Base-by-base conservation (phyloP, 2,329 filamentous ascomycete genomes). In the Claviceps sp. region DNA sequence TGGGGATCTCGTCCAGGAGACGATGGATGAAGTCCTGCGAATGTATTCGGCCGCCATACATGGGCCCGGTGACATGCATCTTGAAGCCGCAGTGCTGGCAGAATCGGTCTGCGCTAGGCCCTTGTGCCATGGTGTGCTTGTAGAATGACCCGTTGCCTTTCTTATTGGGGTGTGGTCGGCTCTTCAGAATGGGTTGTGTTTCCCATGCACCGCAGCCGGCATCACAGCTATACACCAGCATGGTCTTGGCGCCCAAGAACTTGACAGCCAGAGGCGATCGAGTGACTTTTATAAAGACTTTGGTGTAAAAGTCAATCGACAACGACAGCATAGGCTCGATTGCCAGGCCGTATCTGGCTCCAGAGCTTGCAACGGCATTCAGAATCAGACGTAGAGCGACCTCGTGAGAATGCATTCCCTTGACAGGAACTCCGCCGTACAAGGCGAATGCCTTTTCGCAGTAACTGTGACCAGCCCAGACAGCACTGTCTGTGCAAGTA, bases 391-490 rank as follows among this genome's bases (percentile, higher is more conserved):
- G 85, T 50, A 98, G 68, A 1, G 91, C 93, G 36, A 80, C 89
- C 69, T 98, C 93, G 60, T 98, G 93, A 24, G 85, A 91, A 62
- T 89, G 84, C 48, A 79, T 74, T 0, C 89, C 90, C 69, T 95
- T 95, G 54, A 91, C 71, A 0, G 93, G 89, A 16, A 90, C 72
- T 37, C 93, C 93, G 3, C 93, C 93, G 62, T 98, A 98, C n/a
- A 95, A 74, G 1, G 91, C 84, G 65, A 84, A 98, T 3, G 89
- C 81, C 72, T 98, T 98, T 66, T 98, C 93, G 2, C 87, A 83
- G 63, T 97, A 98, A 52, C 90, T 89, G 59, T 88, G 87, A 0
- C 91, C 95, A 1, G 91, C 91, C 78, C 90, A 98, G 2, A 98
- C 88, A 9, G 87, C 89, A 9, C 91, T 90, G 66, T 98, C 93